Evolutionary conservation across 495 filamentous ascomycete species (phyloP), one percentile per base, ranked within the genome.

Genomic region (Neurospora cerealis): DNA sequence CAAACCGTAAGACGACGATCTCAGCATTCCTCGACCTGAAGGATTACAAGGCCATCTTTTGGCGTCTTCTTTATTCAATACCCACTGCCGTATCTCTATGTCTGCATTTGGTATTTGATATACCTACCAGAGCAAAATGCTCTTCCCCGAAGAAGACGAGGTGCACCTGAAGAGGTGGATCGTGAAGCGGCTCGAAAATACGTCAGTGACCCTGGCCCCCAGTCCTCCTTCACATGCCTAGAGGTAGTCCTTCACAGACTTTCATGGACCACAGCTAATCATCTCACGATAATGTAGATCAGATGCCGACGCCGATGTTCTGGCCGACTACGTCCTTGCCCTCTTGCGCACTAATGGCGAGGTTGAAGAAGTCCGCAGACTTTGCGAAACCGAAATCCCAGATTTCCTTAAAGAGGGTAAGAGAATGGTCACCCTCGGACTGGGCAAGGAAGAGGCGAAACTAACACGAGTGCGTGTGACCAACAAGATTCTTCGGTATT

Each of bases 271-370:
- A 40, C 70, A 1, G 34, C 70, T 78, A 38, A 75, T 71, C 37
- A 66, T 69, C 7, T 70, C 19, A n/a, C 38, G 37, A 69, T n/a
- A 37, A 21, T 77, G 10, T 74, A 97, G 93, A 72, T 97, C 94
- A 17, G 96, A 98, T 81, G 96, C 95, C 69, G 96, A 99, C 81
- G 91, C 93, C 38, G 94, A 97, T 78, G 93, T 99, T 4, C 91
- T 99, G 19, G 95, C 94, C 39, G 96, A 99, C 79, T 99, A 98
- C 79, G 93, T 99, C 0, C 85, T 98, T 39, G 95, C 95, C n/a
- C 89, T 99, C 11, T 85, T 97, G 40, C 89, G 89, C 72, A 90
- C 93, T 71, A 93, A 97, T 77, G 92, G 92, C 74, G 87, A 90
- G 28, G 87, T 89, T n/a, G 88, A 91, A 5, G 86, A 90, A 70